phyloP scores from a whole-genome alignment of 345 rosid species.

The Eucalyptus marginata region DNA sequence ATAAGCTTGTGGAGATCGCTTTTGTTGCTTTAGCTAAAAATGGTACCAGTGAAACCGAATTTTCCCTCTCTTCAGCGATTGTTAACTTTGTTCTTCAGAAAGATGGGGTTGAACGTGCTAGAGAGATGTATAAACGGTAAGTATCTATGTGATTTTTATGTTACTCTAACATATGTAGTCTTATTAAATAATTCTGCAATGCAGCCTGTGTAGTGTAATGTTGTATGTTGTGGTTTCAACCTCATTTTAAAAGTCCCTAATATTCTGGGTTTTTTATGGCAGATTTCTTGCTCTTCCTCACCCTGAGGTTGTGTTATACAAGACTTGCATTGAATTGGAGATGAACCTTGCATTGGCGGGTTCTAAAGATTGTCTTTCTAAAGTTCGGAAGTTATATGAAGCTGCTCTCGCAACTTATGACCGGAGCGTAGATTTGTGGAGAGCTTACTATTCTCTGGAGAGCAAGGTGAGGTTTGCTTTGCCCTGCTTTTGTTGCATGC shows the following conservation, averaged over 20 bases:
- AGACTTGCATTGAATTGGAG: slow-evolving; percentile 78
- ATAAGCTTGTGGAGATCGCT: slow-evolving; percentile 66
- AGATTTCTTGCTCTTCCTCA: slow-evolving; percentile 78
- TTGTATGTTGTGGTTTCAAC: background rate
- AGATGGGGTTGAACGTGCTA: slow-evolving; percentile 49
- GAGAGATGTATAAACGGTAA: slow-evolving; percentile 62
- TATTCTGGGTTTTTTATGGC: background rate
- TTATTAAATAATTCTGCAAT: background rate
- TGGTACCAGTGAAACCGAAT: slow-evolving; percentile 45
- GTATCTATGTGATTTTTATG: background rate
- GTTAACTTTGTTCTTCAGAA: slow-evolving; percentile 50
- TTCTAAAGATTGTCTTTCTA: slow-evolving; percentile 41
- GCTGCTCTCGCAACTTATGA: slow-evolving; percentile 61
- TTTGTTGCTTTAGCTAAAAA: slow-evolving; percentile 36
- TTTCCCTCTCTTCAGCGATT: slow-evolving; percentile 54
- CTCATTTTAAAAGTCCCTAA: background rate
- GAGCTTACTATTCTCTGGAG: slow-evolving; percentile 61
- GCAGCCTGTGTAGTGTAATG: background rate
- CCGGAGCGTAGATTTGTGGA: slow-evolving; percentile 62
- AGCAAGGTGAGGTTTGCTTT: slow-evolving; percentile 21
- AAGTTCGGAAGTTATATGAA: slow-evolving; percentile 62
- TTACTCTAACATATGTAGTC: background rate
- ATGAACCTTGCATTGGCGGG: slow-evolving; percentile 42
- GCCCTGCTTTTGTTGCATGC: background rate
- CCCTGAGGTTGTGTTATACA: slow-evolving; percentile 57